These are phyloP conservation scores for Erodium chrysanthum DNA, from an alignment of 441 rosid species.

Conservation along the genomic window DNA sequence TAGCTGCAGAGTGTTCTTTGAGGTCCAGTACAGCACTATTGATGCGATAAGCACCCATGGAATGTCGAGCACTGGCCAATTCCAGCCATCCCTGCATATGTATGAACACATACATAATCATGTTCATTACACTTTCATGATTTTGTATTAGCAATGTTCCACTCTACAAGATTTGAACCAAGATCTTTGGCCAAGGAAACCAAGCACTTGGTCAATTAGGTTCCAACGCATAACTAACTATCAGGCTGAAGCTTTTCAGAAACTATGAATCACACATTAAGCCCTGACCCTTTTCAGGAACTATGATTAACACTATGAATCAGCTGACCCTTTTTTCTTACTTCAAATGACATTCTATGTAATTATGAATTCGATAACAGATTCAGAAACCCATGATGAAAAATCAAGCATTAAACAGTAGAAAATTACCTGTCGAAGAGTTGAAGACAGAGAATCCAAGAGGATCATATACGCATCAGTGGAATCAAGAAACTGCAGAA, in stretches of 20 bases:
- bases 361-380: background rate
- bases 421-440: conserved; percentile 57
- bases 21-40: conserved; percentile 64
- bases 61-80: conserved; percentile 77
- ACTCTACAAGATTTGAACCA: background rate
- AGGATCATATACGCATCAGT: conserved; percentile 47
- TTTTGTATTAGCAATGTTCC: background rate
- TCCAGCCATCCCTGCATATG: conserved; percentile 78
- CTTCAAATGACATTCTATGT: background rate
- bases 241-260: background rate
- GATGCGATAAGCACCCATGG: conserved; percentile 79
- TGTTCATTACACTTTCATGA: background rate
- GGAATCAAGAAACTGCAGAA: conserved; percentile 70
- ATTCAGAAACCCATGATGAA: background rate
- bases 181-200: background rate
- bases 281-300: background rate
- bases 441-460: conserved; percentile 46
- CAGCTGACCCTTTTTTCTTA: background rate
- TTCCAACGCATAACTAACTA: background rate
- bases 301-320: background rate
- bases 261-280: background rate
- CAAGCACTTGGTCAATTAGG: background rate
- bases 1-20: conserved; percentile 60
- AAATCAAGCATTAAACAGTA: conserved; percentile 4
- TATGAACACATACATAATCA: background rate